These are phyloP conservation scores for Lachancea sp. DNA, from an alignment of 805 yeast species.

Conservation along the genomic window DNA sequence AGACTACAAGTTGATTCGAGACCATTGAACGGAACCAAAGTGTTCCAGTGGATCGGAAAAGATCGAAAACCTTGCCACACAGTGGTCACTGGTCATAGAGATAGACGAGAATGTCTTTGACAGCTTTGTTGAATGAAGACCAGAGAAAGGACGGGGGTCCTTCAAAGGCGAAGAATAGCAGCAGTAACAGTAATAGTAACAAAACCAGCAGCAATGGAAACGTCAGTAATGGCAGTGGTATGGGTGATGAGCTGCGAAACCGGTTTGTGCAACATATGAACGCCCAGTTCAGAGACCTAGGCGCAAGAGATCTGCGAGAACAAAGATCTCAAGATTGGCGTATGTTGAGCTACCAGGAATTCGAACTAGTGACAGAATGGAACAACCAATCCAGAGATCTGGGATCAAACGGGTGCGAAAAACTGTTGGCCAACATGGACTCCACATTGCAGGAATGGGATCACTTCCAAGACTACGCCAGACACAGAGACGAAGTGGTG, in stretches of 20 bases:
- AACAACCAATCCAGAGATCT: slow-evolving; percentile 26
- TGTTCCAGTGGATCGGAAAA: background rate
- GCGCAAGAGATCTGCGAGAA: slow-evolving; percentile 23
- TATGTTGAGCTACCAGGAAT: slow-evolving; percentile 31
- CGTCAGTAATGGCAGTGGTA: too few relatives aligned
- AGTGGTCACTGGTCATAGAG: too few relatives aligned
- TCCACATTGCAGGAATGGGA: slow-evolving; percentile 23
- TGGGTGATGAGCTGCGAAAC: slow-evolving; percentile 1
- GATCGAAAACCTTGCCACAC: background rate
- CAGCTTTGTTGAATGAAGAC: slow-evolving; percentile 27
- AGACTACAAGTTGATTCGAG: too few relatives aligned
- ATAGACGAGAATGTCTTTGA: slow-evolving; percentile 24
- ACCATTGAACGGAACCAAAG: too few relatives aligned
- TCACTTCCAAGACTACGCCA: slow-evolving; percentile 16
- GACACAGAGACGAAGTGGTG: slow-evolving; percentile 7
- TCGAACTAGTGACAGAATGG: slow-evolving; percentile 33
- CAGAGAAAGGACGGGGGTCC: background rate
- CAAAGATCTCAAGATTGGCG: slow-evolving; percentile 31
- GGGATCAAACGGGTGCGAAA: slow-evolving; percentile 16
- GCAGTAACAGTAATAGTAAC: too few relatives aligned
- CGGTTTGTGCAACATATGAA: slow-evolving; percentile 16
- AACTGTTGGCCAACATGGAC: slow-evolving; percentile 18
- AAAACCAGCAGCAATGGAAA: too few relatives aligned
- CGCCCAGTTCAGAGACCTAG: slow-evolving; percentile 16
- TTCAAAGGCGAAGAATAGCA: background rate